Conservation (phyloP, 1,139 yeast genomes). For the Hansenula lynferdii region DNA sequence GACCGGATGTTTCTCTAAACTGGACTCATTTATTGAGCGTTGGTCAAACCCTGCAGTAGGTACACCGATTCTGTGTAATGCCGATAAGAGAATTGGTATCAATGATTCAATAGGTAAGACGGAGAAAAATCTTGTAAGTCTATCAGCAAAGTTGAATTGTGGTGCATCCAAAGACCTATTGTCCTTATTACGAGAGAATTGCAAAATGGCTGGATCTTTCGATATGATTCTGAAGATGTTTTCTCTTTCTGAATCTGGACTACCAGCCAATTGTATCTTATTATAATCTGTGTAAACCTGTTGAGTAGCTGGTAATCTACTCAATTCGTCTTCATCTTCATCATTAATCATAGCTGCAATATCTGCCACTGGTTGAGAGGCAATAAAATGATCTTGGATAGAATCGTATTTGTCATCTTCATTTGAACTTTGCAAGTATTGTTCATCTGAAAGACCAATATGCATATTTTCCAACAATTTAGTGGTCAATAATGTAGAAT, state of each 20-base stretch:
- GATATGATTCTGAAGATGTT: conserved; percentile 34
- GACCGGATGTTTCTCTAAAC: conserved; percentile 21
- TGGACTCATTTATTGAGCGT: conserved; percentile 7
- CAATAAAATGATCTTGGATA: conserved; percentile 12
- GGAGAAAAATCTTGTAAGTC: conserved; percentile 47
- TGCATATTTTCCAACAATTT: conserved; percentile 39
- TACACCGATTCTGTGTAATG: conserved; percentile 37
- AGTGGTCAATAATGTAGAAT: conserved; percentile 40
- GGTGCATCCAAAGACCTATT: conserved; percentile 2
- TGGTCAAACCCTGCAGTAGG: conserved; percentile 16
- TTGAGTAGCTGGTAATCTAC: conserved; percentile 31
- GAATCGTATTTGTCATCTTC: conserved; percentile 13
- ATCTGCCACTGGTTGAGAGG: conserved; percentile 31
- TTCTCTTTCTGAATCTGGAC: conserved; percentile 22
- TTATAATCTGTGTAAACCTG: conserved; percentile 23
- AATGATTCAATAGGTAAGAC: conserved; percentile 37
- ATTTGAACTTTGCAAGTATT: conserved; percentile 11
- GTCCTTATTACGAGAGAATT: conserved; percentile 30
- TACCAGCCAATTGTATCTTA: conserved; percentile 17
- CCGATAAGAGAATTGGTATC: conserved; percentile 33
- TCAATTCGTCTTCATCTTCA: conserved; percentile 22
- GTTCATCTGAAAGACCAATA: conserved; percentile 41
- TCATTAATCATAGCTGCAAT: conserved; percentile 32
- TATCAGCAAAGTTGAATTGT: conserved; percentile 32
- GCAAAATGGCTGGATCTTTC: conserved; percentile 47